A percentile compares a stretch with the other conserved stretches of the same genome.
Conservation (phyloP, 2,329 filamentous ascomycete genomes). For the Botrytis pseudocinerea region DNA sequence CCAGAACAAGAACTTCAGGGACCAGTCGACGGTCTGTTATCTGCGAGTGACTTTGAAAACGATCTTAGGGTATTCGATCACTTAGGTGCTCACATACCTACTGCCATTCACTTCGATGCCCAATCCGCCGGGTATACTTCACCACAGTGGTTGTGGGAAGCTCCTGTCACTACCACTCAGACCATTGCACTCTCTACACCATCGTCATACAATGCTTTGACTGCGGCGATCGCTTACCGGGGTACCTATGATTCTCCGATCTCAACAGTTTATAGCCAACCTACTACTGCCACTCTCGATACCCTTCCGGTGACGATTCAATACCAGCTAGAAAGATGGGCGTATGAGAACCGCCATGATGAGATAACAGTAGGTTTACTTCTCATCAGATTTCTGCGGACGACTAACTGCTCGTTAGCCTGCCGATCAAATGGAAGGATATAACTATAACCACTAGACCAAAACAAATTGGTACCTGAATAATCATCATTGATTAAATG, state of each 20-base stretch:
- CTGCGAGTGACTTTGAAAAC: not conserved
- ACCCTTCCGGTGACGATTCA: not conserved
- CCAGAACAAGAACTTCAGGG: not conserved
- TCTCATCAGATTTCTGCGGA: no score
- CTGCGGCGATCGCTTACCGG: not conserved
- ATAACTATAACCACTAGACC: not conserved
- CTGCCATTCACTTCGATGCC: no score
- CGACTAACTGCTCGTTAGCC: not conserved
- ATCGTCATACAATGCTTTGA: not conserved
- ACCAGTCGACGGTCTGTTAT: not conserved
- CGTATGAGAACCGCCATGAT: not conserved
- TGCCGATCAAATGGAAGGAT: not conserved
- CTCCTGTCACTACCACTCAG: not conserved
- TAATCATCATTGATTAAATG: not conserved
- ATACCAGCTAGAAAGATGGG: not conserved
- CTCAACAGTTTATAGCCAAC: not conserved
- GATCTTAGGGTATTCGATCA: rapidly evolving
- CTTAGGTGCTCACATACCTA: not conserved
- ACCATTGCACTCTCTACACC: no score
- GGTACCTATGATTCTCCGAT: not conserved
- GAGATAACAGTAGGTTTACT: not conserved
- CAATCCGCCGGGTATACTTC: not conserved
- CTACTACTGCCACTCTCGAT: not conserved
- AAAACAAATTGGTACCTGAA: not conserved
- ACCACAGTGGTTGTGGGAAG: not conserved